Evolutionary conservation across 2,329 filamentous ascomycete genomes (phyloP).

Genomic region (Monilinia laxa): DNA sequence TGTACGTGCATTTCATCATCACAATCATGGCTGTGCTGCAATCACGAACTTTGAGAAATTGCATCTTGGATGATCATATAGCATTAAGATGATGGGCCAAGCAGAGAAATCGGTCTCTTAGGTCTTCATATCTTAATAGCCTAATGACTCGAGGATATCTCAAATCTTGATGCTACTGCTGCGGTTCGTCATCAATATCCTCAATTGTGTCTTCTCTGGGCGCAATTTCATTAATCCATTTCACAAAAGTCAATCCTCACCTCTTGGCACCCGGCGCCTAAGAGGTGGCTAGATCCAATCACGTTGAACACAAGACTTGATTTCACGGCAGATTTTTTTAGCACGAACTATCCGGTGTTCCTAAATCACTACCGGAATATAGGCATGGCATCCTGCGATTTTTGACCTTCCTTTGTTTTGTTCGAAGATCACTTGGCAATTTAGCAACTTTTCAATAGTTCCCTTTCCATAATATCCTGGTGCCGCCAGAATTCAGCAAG

Average conservation of each 20-base stretch:
- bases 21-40: neutral
- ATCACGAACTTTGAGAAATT: neutral
- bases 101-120: neutral
- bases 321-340: neutral
- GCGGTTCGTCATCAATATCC: neutral
- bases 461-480: too few relatives aligned
- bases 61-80: constrained; percentile 6
- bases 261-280: neutral
- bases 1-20: neutral
- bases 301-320: neutral
- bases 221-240: neutral
- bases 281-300: neutral
- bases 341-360: neutral
- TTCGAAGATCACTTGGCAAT: constrained; percentile 3
- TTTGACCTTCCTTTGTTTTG: neutral
- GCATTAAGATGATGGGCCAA: constrained; percentile 8
- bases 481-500: too few relatives aligned
- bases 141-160: neutral
- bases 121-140: neutral
- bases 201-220: constrained; percentile 4
- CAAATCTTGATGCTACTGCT: neutral
- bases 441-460: neutral
- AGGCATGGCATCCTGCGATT: neutral
- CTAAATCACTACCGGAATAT: neutral
- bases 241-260: neutral